These are phyloP conservation scores for Ceratobasidium sp. DNA, from an alignment of 1,284 basidiomycete genomes.

Conservation along the genomic window DNA sequence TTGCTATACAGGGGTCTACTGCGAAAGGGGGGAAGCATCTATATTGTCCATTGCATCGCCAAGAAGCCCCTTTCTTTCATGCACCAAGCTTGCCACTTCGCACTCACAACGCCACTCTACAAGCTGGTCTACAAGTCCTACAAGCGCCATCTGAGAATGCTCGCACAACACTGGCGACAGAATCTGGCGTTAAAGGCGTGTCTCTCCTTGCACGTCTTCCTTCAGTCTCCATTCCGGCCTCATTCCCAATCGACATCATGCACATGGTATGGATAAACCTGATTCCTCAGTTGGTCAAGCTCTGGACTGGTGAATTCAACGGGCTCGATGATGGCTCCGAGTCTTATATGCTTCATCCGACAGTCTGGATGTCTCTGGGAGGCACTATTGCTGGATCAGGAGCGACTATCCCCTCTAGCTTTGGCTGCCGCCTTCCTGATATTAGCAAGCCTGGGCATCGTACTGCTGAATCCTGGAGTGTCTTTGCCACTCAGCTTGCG, in stretches of 20 bases:
- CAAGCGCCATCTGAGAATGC: not conserved
- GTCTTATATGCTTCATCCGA: conserved; percentile 27
- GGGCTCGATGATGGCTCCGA: not conserved
- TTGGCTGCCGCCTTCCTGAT: conserved; percentile 56
- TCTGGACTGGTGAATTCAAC: conserved; percentile 1
- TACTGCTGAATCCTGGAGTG: conserved; percentile 15
- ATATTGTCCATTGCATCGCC: conserved; percentile 36
- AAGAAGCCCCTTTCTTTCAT: not conserved
- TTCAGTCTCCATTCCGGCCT: conserved; percentile 7
- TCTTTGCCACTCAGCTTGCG: conserved; percentile 54
- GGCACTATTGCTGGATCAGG: not conserved
- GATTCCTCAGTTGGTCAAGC: not conserved
- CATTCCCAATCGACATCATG: conserved; percentile 33
- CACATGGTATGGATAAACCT: conserved; percentile 18
- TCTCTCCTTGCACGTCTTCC: conserved; percentile 3
- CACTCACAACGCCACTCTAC: not conserved
- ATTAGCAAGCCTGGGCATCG: conserved; percentile 44
- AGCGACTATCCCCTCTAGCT: conserved; percentile 56
- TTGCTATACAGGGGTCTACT: conserved; percentile 12
- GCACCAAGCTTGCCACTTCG: not conserved
- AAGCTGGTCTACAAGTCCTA: not conserved
- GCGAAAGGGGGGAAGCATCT: not conserved
- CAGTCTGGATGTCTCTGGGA: not conserved
- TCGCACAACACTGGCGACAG: not conserved
- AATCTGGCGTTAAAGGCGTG: conserved; percentile 18